Evolutionary conservation across 2,329 filamentous ascomycete species (phyloP).

Genomic region (Penicillium sumatraense): DNA sequence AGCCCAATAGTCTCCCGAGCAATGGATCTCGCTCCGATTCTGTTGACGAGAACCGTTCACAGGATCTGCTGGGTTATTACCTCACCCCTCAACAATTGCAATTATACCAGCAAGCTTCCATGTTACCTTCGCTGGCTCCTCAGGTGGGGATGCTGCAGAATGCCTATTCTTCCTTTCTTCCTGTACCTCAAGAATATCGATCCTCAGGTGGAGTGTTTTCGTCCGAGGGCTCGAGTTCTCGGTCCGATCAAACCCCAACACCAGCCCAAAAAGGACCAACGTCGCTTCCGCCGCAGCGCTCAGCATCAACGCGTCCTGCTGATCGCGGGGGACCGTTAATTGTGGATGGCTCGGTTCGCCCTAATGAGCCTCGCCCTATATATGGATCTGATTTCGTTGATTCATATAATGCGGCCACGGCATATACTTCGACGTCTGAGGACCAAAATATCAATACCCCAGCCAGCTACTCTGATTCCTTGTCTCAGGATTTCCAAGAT

Average conservation of each 20-base stretch:
- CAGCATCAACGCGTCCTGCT: constrained; percentile 32
- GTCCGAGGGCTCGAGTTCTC: constrained; percentile 28
- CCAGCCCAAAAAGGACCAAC: constrained; percentile 24
- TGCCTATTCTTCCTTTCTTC: constrained; percentile 41
- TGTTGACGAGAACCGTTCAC: constrained; percentile 42
- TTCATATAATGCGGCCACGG: constrained; percentile 40
- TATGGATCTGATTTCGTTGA: constrained; percentile 40
- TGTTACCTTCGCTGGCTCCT: constrained; percentile 43
- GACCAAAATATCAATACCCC: constrained; percentile 43
- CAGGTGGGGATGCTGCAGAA: constrained; percentile 46
- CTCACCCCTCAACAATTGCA: constrained; percentile 50
- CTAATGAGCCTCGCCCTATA: constrained; percentile 41
- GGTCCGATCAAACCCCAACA: constrained; percentile 29
- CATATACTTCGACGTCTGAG: constrained; percentile 48
- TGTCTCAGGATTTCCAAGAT: constrained; percentile 45
- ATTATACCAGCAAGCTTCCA: constrained; percentile 44
- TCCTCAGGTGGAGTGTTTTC: constrained; percentile 24
- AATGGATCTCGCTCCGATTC: constrained; percentile 38
- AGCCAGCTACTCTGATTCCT: constrained; percentile 42
- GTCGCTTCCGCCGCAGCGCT: constrained; percentile 24
- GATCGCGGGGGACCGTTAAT: constrained; percentile 48
- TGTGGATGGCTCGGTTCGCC: constrained; percentile 52
- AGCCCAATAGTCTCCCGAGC: constrained; percentile 37
- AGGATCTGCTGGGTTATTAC: constrained; percentile 54
- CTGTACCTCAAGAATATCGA: constrained; percentile 40